These are phyloP conservation scores for Amniculicola lignicola DNA, from an alignment of 495 filamentous ascomycete genomes.

Conservation along the genomic window DNA sequence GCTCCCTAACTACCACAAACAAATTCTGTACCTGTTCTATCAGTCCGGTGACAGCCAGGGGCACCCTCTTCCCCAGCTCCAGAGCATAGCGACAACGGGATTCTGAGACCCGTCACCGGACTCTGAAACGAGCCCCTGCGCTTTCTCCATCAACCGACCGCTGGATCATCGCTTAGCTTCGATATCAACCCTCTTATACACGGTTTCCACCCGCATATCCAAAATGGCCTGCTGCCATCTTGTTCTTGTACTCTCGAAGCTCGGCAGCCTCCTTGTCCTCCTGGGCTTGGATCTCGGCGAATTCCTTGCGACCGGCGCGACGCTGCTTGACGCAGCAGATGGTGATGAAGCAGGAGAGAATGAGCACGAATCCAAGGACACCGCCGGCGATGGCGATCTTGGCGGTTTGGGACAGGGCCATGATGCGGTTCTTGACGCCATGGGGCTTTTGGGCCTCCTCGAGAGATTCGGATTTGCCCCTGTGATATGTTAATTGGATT, in stretches of 20 bases:
- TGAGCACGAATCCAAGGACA: constrained; percentile 51
- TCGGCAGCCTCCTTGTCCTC: constrained; percentile 61
- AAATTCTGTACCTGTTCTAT: no score
- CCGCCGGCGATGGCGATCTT: constrained; percentile 60
- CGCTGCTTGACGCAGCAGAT: constrained; percentile 68
- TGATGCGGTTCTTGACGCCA: constrained; percentile 39
- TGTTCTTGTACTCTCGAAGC: constrained; percentile 53
- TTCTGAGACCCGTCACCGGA: no score
- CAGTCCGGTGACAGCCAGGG: no score
- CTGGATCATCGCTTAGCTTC: no score
- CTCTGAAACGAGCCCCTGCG: no score
- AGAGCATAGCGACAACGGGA: no score
- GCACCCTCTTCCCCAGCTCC: no score
- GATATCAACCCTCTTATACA: constrained; percentile 1
- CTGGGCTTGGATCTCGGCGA: constrained; percentile 53
- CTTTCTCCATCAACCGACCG: no score
- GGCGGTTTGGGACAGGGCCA: constrained; percentile 50
- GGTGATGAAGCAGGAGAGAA: constrained; percentile 48
- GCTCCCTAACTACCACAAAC: no score
- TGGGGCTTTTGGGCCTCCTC: constrained; percentile 22
- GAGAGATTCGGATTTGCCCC: constrained; percentile 62
- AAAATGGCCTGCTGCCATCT: constrained; percentile 10
- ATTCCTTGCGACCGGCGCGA: constrained; percentile 61
- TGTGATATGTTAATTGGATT: constrained; percentile 34
- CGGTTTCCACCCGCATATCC: constrained; percentile 6